Base-by-base conservation (phyloP, 345 rosid genomes). In the Iberis pinnata region DNA sequence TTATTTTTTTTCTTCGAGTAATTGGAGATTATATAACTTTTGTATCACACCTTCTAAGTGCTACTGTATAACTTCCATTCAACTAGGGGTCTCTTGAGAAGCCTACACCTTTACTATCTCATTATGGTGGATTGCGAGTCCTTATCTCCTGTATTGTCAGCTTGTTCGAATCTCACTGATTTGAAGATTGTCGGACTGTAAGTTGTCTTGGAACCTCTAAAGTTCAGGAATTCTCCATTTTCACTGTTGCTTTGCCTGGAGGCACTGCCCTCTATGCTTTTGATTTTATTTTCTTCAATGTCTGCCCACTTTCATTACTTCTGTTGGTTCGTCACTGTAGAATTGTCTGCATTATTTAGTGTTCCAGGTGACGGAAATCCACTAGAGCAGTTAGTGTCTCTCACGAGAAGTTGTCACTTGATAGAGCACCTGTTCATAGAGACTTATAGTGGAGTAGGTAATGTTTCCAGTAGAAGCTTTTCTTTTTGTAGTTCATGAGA, bases 151-250 rank as follows among this genome's bases (percentile, higher is more conserved):
- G 89, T 81, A 55, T 64, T 89, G 61, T 69, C 95, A 44, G 78
- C 76, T 19, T 86, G 95, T 65, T 71, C 78, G 11, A 76, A 80
- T 60, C 78, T 89, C 51, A 71, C 76, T 52, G 97, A 89, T 67
- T 77, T 89, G 56, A 93, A 86, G 76, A 74, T 89, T 49, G 78
- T 83, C 74, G 84, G 88, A 79, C 66, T 83, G 97, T 89, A 81
- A 81, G 97, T 77, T 68, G 42, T 53, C 38, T 36, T 58, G 14
- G 13, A 45, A 26, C 45, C 43, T 18, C 43, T 43, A 38, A 31
- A 33, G 24, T 25, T 9, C 26, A 35, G 10, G 52, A 32, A 32
- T 54, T 53, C 48, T 47, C 67, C 53, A 24, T 22, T 46, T 29
- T 52, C 64, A 8, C 25, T 49, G 24, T 25, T 27, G 22, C 18